phyloP scores from a whole-genome alignment of 139 green algal species.

The Spirogloea muscicola region DNA sequence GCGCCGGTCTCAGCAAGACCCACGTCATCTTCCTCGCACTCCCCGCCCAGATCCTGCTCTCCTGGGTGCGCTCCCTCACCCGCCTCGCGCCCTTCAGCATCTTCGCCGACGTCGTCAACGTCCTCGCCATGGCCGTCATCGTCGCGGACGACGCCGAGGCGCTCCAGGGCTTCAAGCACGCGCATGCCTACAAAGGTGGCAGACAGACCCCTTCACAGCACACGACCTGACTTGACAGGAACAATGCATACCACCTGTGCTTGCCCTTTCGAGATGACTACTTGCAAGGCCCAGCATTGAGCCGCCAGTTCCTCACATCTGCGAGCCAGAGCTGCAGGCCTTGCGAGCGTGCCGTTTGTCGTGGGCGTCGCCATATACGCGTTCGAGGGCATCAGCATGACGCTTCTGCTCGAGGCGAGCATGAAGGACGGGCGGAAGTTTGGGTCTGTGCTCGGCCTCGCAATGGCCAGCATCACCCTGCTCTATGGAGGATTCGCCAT shows the following conservation, averaged over 20 bases:
- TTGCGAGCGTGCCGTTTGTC: constrained; percentile 46
- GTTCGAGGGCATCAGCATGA: constrained; percentile 57
- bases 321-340: no score
- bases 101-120: constrained; percentile 45
- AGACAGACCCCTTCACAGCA: no score
- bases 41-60: constrained; percentile 36
- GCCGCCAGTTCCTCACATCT: no score
- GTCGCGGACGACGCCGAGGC: constrained; percentile 1
- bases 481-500: constrained; percentile 44
- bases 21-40: not conserved
- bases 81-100: constrained; percentile 49
- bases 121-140: constrained; percentile 43
- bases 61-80: constrained; percentile 39
- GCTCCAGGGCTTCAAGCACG: not conserved
- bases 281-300: no score
- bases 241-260: no score
- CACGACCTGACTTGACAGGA: not conserved
- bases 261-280: no score
- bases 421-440: constrained; percentile 45
- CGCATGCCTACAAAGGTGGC: constrained; percentile 3
- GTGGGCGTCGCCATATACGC: constrained; percentile 56
- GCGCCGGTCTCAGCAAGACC: not conserved
- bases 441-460: constrained; percentile 12
- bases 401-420: constrained; percentile 49
- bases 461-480: constrained; percentile 35